These are phyloP conservation scores for Termitomyces sp. DNA, from an alignment of 768 basidiomycete species.

Conservation along the genomic window DNA sequence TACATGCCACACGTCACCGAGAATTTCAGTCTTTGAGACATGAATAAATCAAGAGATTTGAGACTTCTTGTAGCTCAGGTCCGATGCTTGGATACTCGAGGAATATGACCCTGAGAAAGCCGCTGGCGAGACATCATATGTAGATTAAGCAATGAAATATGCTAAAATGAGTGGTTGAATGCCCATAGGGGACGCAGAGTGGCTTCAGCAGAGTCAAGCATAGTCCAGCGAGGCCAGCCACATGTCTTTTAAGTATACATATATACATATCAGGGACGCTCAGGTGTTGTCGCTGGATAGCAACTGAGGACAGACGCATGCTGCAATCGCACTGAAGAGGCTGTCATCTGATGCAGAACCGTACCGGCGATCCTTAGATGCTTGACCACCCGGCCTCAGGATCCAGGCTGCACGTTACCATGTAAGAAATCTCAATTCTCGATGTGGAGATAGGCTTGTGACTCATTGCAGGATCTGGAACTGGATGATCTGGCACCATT, in stretches of 20 bases:
- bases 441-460: no score
- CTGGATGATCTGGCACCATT: no score
- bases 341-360: no score
- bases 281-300: background rate
- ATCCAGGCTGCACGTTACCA: no score
- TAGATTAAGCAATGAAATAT: background rate
- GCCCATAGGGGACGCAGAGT: background rate
- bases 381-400: no score
- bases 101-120: conserved; percentile 1
- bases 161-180: background rate
- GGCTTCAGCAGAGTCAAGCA: background rate
- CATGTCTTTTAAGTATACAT: background rate
- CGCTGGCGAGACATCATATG: background rate
- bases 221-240: background rate
- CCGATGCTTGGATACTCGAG: background rate
- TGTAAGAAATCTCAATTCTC: no score
- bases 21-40: background rate
- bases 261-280: background rate
- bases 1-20: background rate
- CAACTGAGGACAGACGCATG: background rate
- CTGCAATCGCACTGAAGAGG: no score
- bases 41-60: background rate
- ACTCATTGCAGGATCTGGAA: no score
- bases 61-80: background rate
- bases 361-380: no score